Evolutionary conservation across 148 eudicot genomes (phyloP).

Genomic region (Spergularia marina): DNA sequence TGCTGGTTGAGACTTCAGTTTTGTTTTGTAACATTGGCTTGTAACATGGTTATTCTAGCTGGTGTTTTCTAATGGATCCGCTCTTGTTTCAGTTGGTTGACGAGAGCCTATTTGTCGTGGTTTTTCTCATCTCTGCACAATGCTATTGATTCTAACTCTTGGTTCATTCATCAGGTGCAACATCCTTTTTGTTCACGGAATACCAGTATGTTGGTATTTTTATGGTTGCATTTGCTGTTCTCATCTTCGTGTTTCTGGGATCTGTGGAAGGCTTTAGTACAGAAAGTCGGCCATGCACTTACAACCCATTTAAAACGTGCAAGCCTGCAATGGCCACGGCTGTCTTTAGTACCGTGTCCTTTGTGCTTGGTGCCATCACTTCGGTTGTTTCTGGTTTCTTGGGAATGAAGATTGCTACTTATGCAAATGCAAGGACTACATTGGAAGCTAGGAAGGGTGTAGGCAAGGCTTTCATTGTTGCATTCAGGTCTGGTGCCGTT

Average conservation of each 20-base stretch:
- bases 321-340: conserved; percentile 91
- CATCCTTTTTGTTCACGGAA: conserved; percentile 69
- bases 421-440: conserved; percentile 90
- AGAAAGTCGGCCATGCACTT: conserved; percentile 55
- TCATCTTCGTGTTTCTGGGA: conserved; percentile 85
- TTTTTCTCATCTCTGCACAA: background rate
- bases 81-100: background rate
- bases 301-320: conserved; percentile 55
- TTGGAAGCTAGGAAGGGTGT: conserved; percentile 94
- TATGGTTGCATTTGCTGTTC: conserved; percentile 76
- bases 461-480: conserved; percentile 74
- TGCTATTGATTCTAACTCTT: conserved; percentile 30
- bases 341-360: conserved; percentile 69
- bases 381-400: conserved; percentile 85
- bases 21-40: too few species aligned
- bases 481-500: conserved; percentile 91
- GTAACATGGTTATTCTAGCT: too few species aligned
- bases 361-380: conserved; percentile 76
- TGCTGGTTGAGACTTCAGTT: too few species aligned
- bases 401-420: conserved; percentile 94
- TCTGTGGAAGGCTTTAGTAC: conserved; percentile 93
- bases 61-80: too few species aligned
- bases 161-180: conserved; percentile 41
- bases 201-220: conserved; percentile 80
- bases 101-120: background rate